Evolutionary conservation across 164 flowering plant genomes (phyloP).

Genomic region (Sextonia rubra): DNA sequence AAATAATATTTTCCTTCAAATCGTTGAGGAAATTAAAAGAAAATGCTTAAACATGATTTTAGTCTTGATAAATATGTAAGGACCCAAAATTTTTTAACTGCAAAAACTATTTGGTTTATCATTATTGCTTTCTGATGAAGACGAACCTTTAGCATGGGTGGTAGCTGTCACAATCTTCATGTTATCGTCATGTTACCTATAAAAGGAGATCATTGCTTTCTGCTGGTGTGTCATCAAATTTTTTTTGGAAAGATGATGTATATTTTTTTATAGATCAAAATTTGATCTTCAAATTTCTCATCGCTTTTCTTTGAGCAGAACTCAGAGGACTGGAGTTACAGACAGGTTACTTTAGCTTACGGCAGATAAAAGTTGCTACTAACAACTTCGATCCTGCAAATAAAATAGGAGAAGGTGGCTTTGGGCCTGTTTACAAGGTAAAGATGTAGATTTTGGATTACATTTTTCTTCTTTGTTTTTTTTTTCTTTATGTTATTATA

Average conservation of each 20-base stretch:
- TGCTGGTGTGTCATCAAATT: not conserved
- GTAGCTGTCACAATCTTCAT: not conserved
- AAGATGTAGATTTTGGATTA: not conserved
- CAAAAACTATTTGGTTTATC: not conserved
- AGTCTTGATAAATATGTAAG: not conserved
- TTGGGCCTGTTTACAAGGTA: constrained; percentile 62
- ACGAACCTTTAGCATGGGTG: not conserved
- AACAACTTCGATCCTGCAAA: constrained; percentile 36
- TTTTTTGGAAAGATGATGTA: not conserved
- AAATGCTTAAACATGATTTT: not conserved
- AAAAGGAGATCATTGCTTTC: not conserved
- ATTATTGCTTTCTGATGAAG: not conserved
- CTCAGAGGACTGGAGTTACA: constrained; percentile 32
- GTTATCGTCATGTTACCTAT: not conserved
- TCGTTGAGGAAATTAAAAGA: not conserved
- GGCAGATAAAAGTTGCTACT: constrained; percentile 47
- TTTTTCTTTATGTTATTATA: not conserved
- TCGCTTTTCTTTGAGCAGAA: constrained; percentile 15
- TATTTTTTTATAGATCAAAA: not conserved
- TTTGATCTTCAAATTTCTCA: not conserved
- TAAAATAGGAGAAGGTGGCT: constrained; percentile 64
- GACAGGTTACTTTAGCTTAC: constrained; percentile 33
- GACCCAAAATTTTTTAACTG: too few relatives aligned
- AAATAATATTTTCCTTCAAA: not conserved
- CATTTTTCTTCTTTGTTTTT: not conserved